Evolutionary conservation across 2,329 filamentous ascomycete species (phyloP), one percentile per base, ranked within the genome.

Genomic region (Sporothrix brunneoviolacea): DNA sequence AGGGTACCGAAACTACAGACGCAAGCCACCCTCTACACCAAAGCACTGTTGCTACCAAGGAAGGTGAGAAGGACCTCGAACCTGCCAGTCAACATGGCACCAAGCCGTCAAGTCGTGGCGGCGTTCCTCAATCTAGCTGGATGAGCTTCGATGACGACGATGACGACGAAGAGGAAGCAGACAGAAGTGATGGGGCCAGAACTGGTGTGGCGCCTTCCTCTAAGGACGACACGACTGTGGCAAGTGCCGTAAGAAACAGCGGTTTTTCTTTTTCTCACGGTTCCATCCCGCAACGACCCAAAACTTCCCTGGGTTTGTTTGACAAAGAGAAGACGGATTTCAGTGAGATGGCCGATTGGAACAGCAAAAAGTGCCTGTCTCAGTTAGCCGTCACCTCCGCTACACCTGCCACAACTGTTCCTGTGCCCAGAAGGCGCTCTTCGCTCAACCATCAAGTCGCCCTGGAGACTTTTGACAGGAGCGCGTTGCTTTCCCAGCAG

Each of bases 131-230:
- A 18, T 55, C 48, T 10, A 62, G 58, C 42, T 63, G 60, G 61
- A 54, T 63, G 16, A 55, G 60, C 39, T 54, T 61, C 48, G 58
- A 56, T 15, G 57, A 56, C 7, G 59, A 59, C 3, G 40, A 52
- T 6, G 50, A 36, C 12, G 41, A 48, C 2, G 51, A 54, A 6
- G 39, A 46, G 8, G 45, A 53, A 1, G 42, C 35, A 3, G 39
- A 37, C 5, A 28, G 42, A 9, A 21, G 22, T 35, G 27, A 21
- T n/a, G 13, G 9, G 16, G 43, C 10, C 21, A 27, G 46, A 8
- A 18, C 28, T 30, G 42, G 30, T 16, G 24, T 8, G 27, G 16
- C 13, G 21, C 21, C n/a, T n/a, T 33, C 19, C 21, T 21, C 41
- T 2, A 30, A 16, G 13, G 41, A 41, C 33, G 40, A 40, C 28